Evolutionary conservation across 2,329 filamentous ascomycete genomes (phyloP), one percentile per base, ranked within the genome.

Genomic region (Piedraia hortae): DNA sequence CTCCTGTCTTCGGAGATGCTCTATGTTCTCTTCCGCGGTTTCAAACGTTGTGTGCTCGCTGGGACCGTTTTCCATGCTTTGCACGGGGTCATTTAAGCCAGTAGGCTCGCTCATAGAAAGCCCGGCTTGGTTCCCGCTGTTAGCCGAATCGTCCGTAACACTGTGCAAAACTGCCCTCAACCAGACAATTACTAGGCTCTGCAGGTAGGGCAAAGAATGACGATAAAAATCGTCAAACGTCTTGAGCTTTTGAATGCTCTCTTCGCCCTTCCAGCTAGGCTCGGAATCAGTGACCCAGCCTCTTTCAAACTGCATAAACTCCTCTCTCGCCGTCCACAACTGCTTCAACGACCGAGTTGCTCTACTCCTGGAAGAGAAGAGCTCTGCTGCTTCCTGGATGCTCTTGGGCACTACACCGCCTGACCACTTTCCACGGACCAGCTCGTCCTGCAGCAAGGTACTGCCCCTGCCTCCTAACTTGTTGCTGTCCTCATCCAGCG

Each of bases 371-470:
- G 63, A 70, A 0, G 80, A 74, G 44, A 97, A 97, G 1, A 97
- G 53, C 38, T 85, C 71, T 5, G 85, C 85, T 4, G 85, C 85
- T 45, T 97, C 85, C 9, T 91, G 59, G 27, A 97, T 93, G 1
- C 82, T 93, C 5, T 75, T 69, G 5, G 85, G 85, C 6, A 97
- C 71, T 39, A 90, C 78, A 30, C 73, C 74, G n/a, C 80, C 80
- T 44, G 88, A 71, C 80, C 80, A 91, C 39, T 62, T 73, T 17
- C 74, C 63, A 8, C 75, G 75, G 3, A 89, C 75, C 11, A 88
- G 52, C 10, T 62, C 46, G 33, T 82, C 72, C 41, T 90, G 75
- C 19, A 80, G 47, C 18, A 73, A 72, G 4, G 78, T 73, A 10
- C 59, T 62, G 7, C 80, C 80, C 41, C 89, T 91, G 1, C 82